Percentiles rank a stretch among this genome's conserved stretches.
Evolutionary conservation across 2,329 filamentous ascomycete genomes (phyloP).

Genomic region (Ophiocordyceps robertsii): DNA sequence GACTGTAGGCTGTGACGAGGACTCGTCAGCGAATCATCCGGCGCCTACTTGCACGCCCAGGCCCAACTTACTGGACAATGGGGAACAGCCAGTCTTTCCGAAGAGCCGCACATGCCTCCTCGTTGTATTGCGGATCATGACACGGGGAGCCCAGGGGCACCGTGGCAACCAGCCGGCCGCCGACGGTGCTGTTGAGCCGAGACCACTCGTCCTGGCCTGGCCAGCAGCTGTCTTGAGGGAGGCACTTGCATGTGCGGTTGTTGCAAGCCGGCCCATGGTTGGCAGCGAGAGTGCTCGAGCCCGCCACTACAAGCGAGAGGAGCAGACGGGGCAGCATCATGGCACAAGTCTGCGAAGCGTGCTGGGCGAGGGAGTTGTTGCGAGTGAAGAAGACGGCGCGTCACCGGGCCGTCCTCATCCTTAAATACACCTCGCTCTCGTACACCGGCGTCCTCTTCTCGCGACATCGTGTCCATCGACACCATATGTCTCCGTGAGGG

Average conservation of each 20-base stretch:
- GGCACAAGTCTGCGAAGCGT: neutral
- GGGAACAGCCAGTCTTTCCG: conserved; percentile 28
- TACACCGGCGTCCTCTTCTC: too few species aligned
- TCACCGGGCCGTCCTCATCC: too few species aligned
- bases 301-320: neutral
- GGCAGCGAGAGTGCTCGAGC: neutral
- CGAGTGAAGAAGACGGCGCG: neutral
- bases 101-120: conserved; percentile 25
- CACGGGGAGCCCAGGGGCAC: conserved; percentile 38
- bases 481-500: too few species aligned
- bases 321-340: neutral
- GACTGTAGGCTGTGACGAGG: neutral
- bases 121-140: conserved; percentile 34
- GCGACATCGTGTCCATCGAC: too few species aligned
- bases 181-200: conserved; percentile 35
- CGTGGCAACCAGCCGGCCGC: conserved; percentile 35
- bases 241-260: conserved; percentile 11
- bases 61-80: conserved; percentile 27
- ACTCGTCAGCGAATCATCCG: neutral
- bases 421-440: neutral
- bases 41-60: conserved; percentile 9
- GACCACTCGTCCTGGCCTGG: conserved; percentile 31
- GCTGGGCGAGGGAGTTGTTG: too few species aligned
- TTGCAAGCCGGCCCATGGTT: neutral
- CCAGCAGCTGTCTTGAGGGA: conserved; percentile 40